Base-by-base conservation (phyloP, 2,329 filamentous ascomycete species). In the Alternaria triticina region DNA sequence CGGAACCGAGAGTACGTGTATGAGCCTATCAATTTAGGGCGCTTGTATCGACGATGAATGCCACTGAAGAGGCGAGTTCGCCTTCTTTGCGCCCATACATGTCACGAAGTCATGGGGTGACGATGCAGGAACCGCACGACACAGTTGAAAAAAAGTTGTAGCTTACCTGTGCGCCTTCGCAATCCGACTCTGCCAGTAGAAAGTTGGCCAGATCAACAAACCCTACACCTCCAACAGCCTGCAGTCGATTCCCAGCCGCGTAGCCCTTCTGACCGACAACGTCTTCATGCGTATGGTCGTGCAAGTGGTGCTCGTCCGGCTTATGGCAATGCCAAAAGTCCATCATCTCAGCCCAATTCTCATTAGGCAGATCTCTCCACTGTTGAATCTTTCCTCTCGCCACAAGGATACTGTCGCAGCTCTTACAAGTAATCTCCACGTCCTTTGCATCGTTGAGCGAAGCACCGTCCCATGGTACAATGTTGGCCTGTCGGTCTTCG, bases 341-440 rank as follows among this genome's bases (percentile, higher is more conserved):
- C 96, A 99, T 99, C 94, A 99, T 97, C 82, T 99, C 96, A 0
- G 96, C 96, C 96, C 96, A 99, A 74, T 97, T 95, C 72, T 97
- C 94, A 75, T 94, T 97, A 0, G 96, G 96, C 17, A 99, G 83
- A 75, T 99, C 94, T 80, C 95, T 97, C 95, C 96, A 99, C 40
- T 82, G 79, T 43, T 79, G 81, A 10, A 77, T 65, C 12, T 54
- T 67, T 3, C 61, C 71, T 25, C 51, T 57, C 1, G 61, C 23
- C 1, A 79, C 56, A 10, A 79, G 45, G 20, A 67, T 45, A 4
- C 45, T 51, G 30, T 64, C 50, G 49, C 78, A 80, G 23, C 55
- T 69, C 59, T 72, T 77, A 40, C 78, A 80, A 9, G 62, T 49
- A 5, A 79, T 51, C 51, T 70, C 68, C 10, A 72, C 57, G 13